These are phyloP conservation scores for Quercus cerris DNA, from an alignment of 306 rosid species.

Conservation along the genomic window DNA sequence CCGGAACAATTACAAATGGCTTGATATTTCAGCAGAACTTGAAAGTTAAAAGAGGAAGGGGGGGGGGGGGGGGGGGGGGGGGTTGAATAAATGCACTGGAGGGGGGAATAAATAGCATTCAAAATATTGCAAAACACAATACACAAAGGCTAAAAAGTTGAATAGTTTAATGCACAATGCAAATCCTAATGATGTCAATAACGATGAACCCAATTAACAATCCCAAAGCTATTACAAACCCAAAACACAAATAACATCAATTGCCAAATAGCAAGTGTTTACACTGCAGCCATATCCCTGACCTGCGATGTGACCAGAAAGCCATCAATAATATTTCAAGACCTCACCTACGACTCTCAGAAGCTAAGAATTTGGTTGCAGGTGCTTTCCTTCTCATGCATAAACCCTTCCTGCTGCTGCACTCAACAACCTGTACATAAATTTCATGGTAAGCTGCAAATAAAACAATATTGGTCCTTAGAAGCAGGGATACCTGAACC, in stretches of 20 bases:
- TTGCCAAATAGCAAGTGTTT: neutral
- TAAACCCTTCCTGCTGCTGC: conserved; percentile 19
- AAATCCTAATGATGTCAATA: neutral
- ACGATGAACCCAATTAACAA: too few relatives aligned
- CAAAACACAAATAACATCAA: neutral
- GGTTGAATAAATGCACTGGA: too few relatives aligned
- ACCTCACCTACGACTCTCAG: neutral
- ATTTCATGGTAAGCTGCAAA: conserved; percentile 57
- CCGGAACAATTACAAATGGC: too few relatives aligned
- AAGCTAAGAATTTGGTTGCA: neutral
- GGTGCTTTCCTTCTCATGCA: conserved; percentile 1
- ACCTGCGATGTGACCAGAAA: neutral
- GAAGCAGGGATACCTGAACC: conserved; percentile 76
- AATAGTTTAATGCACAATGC: neutral
- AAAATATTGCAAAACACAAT: neutral
- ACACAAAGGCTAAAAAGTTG: neutral
- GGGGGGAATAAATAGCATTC: too few relatives aligned
- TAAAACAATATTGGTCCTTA: conserved; percentile 31
- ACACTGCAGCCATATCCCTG: neutral
- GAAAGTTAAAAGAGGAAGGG: too few relatives aligned
- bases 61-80: too few relatives aligned
- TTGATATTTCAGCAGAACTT: too few relatives aligned
- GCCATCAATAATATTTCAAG: neutral
- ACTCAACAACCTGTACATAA: conserved; percentile 63
- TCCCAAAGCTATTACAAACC: neutral